Evolutionary conservation across 768 basidiomycete genomes (phyloP), one percentile per base, ranked within the genome.

Genomic region (Boletus pseudopeckii): DNA sequence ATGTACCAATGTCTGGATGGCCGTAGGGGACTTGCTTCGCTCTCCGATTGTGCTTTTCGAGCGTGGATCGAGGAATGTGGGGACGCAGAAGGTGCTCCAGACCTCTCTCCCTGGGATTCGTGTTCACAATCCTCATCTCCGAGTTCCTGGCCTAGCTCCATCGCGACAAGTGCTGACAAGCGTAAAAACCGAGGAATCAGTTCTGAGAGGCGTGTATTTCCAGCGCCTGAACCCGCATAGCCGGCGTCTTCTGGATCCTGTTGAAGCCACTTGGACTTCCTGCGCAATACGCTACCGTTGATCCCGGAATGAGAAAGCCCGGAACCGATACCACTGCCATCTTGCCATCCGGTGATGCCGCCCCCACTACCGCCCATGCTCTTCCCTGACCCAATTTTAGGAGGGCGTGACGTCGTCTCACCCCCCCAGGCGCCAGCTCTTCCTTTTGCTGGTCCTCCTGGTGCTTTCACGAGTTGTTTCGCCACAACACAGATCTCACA

Each of bases 1-100:
- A 86, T 77, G 68, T 92, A 94, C 92, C 92, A 94, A 58, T 84
- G 83, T 24, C 80, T 72, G 26, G 89, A 85, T 0, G 91, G 91
- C 2, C 77, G 75, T 33, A 89, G 68, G 0, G 86, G 84, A n/a
- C 71, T 63, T 5, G 74, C 75, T 41, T 77, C 77, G 60, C 73
- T 69, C 54, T 73, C 65, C 6, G 67, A 67, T 38, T 68, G 71
- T 34, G 67, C 52, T 50, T 67, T 61, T 22, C 64, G 64, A 37
- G 50, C 41, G 0, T 50, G 54, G 7, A 50, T 18, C 9, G 61
- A 43, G 5, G 58, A 50, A 2, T 41, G 52, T 20, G 69, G 55
- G 20, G 62, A 57, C 10, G 18, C 34, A 5, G 58, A 55, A 32
- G 44, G 57, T 15, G 58, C 51, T 9, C 56, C 63, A 52, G 59